Evolutionary conservation across 257 asterid species (phyloP).

Genomic region (Dorcoceras hygrometricum): DNA sequence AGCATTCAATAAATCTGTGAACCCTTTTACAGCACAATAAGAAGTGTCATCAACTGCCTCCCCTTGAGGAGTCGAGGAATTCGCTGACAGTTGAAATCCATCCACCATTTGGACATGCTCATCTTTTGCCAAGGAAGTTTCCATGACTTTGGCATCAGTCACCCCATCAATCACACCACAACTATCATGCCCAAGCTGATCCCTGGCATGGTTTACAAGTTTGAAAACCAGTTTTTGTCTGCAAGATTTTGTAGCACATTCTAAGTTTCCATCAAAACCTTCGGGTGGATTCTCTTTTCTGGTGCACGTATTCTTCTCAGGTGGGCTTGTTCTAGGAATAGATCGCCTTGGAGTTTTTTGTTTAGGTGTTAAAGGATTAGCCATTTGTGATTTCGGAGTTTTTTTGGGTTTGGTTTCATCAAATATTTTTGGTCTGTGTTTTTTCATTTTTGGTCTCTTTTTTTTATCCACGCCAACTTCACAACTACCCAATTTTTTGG

Average conservation of each 20-base stretch:
- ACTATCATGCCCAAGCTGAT: not conserved
- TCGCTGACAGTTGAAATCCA: not conserved
- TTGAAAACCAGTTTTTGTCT: slow-evolving; percentile 27
- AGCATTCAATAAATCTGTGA: not conserved
- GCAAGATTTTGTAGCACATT: slow-evolving; percentile 6
- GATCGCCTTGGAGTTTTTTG: slow-evolving; percentile 22
- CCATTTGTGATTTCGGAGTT: slow-evolving; percentile 31
- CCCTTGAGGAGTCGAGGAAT: not conserved
- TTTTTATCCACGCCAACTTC: slow-evolving; percentile 13
- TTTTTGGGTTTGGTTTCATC: slow-evolving; percentile 33
- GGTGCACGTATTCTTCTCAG: not conserved
- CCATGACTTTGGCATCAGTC: not conserved
- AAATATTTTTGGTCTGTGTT: slow-evolving; percentile 44
- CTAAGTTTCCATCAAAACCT: not conserved
- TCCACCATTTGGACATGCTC: not conserved
- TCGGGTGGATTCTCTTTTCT: slow-evolving; percentile 4
- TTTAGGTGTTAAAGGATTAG: slow-evolving; percentile 19
- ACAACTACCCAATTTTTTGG: slow-evolving; percentile 7
- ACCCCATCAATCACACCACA: not conserved
- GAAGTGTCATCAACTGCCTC: not conserved
- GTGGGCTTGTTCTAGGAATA: slow-evolving; percentile 12
- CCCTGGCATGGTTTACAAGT: not conserved
- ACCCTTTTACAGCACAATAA: not conserved
- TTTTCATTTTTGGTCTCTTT: slow-evolving; percentile 24
- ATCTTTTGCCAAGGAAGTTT: not conserved